phyloP scores from a whole-genome alignment of 208 protist species.

The Crithidia acanthocephali region DNA sequence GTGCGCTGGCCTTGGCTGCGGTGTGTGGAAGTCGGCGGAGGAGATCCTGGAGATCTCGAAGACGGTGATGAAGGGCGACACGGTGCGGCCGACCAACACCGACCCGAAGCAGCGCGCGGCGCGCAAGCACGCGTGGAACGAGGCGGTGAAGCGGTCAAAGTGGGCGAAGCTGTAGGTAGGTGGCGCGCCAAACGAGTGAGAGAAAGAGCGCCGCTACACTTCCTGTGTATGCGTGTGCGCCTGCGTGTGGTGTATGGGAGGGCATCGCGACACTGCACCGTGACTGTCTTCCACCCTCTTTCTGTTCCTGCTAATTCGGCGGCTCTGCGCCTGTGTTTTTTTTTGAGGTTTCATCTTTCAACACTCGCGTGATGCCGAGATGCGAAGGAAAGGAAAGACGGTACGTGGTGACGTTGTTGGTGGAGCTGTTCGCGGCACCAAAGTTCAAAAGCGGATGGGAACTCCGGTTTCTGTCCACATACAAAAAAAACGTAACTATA shows the following conservation, averaged over 20 bases:
- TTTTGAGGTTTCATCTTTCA: no score
- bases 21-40: constrained; percentile 69
- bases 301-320: no score
- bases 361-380: no score
- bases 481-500: not conserved
- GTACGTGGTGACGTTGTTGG: no score
- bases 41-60: constrained; percentile 41
- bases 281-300: no score
- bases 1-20: constrained; percentile 70
- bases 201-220: not conserved
- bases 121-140: constrained; percentile 53
- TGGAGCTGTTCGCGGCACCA: not conserved
- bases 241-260: not conserved
- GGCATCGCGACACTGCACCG: no score
- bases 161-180: constrained; percentile 71
- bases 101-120: constrained; percentile 36
- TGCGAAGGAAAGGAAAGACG: no score
- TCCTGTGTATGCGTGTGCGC: no score
- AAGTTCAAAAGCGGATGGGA: not conserved
- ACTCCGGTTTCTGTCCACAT: not conserved
- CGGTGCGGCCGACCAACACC: constrained; percentile 35
- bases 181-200: not conserved
- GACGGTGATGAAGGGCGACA: constrained; percentile 34
- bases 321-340: no score
- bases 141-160: constrained; percentile 50